Percentiles rank a stretch among this genome's conserved stretches.
Conservation (phyloP, 768 basidiomycete genomes). For the Ephemerocybe angulata region DNA sequence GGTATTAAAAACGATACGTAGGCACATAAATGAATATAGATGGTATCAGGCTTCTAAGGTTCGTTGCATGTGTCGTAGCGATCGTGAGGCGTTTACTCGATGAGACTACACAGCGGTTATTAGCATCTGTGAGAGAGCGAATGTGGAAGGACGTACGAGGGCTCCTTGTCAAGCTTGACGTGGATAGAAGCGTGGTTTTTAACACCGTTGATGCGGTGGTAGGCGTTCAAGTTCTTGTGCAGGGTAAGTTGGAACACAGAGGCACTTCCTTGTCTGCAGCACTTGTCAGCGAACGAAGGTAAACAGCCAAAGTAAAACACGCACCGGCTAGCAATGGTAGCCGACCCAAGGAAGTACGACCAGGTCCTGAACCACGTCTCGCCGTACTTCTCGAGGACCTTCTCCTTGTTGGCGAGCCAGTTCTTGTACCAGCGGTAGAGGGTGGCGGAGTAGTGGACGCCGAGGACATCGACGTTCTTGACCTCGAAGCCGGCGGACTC, state of each 20-base stretch:
- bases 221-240: slow-evolving; percentile 97
- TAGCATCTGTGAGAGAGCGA: slow-evolving; percentile 3
- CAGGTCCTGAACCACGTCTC: slow-evolving; percentile 93
- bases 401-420: slow-evolving; percentile 92
- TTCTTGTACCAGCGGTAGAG: slow-evolving; percentile 93
- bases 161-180: slow-evolving; percentile 52
- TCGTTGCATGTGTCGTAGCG: neutral
- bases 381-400: slow-evolving; percentile 85
- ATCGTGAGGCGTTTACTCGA: slow-evolving; percentile 9
- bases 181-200: slow-evolving; percentile 79
- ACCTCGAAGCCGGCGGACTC: slow-evolving; percentile 95
- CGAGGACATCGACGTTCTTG: slow-evolving; percentile 93
- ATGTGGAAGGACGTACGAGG: slow-evolving; percentile 36
- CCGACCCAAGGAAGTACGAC: slow-evolving; percentile 95
- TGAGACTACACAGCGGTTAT: slow-evolving; percentile 1
- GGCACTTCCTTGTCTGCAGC: slow-evolving; percentile 72
- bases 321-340: slow-evolving; percentile 76
- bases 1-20: too few relatives aligned
- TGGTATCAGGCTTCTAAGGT: too few relatives aligned
- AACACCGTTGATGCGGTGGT: slow-evolving; percentile 85
- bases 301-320: slow-evolving; percentile 16
- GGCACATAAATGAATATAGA: too few relatives aligned
- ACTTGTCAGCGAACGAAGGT: neutral
- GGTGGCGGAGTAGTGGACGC: slow-evolving; percentile 95
- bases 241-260: slow-evolving; percentile 96